A percentile compares a stretch with the other conserved stretches of the same genome.
Conservation (phyloP, 768 basidiomycete genomes). For the Lactifluus pinguis region DNA sequence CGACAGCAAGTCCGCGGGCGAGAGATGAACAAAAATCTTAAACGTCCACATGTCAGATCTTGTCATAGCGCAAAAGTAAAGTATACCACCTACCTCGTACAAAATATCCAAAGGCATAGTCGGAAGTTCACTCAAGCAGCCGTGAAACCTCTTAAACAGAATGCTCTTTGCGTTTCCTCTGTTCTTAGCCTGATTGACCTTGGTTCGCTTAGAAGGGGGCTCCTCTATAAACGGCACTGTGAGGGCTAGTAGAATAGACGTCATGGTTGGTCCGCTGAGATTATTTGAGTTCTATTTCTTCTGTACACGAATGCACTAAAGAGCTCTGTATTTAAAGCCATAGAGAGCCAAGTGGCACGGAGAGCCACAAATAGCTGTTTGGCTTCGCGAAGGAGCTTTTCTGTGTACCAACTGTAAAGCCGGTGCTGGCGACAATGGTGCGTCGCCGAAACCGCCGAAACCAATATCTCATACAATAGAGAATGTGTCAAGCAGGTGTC, state of each 20-base stretch:
- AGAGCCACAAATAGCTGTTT: no score
- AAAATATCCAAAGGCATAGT: conserved; percentile 25
- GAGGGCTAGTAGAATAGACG: background rate
- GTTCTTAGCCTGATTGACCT: background rate
- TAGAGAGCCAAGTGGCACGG: no score
- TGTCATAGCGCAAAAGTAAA: background rate
- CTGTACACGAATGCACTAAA: no score
- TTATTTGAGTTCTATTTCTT: no score
- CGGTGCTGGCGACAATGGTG: no score
- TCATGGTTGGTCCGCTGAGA: background rate
- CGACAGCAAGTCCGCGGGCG: conserved; percentile 26
- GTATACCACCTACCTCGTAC: conserved; percentile 21
- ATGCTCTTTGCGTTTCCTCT: background rate
- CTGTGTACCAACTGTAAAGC: no score
- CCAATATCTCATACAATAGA: no score
- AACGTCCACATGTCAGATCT: background rate
- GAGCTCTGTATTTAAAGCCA: no score
- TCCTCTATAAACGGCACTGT: background rate
- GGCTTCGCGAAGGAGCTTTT: no score
- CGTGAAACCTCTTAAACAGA: background rate
- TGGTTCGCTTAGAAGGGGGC: background rate
- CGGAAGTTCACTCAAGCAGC: conserved; percentile 13
- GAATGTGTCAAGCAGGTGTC: no score
- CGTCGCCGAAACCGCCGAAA: no score
- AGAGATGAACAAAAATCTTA: conserved; percentile 26